A percentile compares a stretch with the other conserved stretches of the same genome.
Conservation (phyloP, 306 rosid genomes). For the Quercus bicolor region DNA sequence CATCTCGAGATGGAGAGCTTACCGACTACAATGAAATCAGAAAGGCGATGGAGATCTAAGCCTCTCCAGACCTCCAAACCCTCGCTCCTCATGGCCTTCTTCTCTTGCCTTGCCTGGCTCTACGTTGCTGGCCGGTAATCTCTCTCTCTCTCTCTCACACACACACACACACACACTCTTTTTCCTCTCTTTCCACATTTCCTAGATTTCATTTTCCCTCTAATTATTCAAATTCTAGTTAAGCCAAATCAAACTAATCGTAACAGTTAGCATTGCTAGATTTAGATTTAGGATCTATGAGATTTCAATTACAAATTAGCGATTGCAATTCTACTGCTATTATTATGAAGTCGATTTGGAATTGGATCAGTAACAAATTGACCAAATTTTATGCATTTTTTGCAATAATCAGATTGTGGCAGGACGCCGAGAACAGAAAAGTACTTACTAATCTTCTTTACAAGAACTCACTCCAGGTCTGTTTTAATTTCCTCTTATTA, state of each 20-base stretch:
- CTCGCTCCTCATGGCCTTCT: slow-evolving; percentile 72
- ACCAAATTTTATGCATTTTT: background rate
- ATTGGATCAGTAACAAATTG: too few relatives aligned
- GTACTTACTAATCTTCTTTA: slow-evolving; percentile 62
- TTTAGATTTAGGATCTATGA: too few relatives aligned
- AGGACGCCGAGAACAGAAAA: slow-evolving; percentile 86
- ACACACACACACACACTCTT: background rate
- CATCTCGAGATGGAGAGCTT: slow-evolving; percentile 56
- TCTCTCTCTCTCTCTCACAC: background rate
- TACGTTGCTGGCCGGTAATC: slow-evolving; percentile 86
- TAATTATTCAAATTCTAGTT: too few relatives aligned
- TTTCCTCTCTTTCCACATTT: background rate
- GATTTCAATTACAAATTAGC: too few relatives aligned
- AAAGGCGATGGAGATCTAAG: slow-evolving; percentile 76
- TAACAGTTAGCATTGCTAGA: too few relatives aligned
- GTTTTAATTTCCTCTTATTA: background rate
- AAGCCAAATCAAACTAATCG: too few relatives aligned
- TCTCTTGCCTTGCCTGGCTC: slow-evolving; percentile 98
- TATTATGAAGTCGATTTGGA: too few relatives aligned
- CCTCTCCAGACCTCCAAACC: slow-evolving; percentile 62
- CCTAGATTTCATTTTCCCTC: background rate
- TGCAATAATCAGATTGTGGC: slow-evolving; percentile 76
- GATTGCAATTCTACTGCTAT: too few relatives aligned
- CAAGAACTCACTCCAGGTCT: slow-evolving; percentile 70
- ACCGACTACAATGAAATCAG: slow-evolving; percentile 58